These are phyloP conservation scores for Cladophialophora exuberans DNA, from an alignment of 2,329 filamentous ascomycete species.

Conservation along the genomic window DNA sequence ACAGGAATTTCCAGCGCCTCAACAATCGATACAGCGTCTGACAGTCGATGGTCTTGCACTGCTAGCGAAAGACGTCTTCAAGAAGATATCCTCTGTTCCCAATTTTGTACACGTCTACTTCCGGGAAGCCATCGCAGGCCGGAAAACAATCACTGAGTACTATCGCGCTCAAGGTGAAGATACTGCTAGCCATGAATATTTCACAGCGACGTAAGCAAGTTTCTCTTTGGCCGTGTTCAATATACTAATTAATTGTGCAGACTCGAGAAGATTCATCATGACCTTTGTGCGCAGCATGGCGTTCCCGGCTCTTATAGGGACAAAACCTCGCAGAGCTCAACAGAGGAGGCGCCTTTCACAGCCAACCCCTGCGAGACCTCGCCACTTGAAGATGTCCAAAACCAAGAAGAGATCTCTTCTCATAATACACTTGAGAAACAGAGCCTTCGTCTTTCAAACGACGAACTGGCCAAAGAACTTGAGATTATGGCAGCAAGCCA, in stretches of 20 bases:
- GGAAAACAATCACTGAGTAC: conserved; percentile 36
- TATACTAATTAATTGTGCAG: conserved; percentile 10
- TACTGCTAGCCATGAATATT: conserved; percentile 37
- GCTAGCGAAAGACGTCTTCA: conserved; percentile 27
- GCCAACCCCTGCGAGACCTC: conserved; percentile 29
- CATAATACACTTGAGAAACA: background rate
- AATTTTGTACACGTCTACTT: conserved; percentile 38
- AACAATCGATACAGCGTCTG: conserved; percentile 25
- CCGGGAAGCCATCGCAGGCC: conserved; percentile 35
- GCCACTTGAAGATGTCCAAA: conserved; percentile 18
- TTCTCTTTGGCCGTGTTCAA: background rate
- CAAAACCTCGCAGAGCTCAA: background rate
- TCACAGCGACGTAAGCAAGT: conserved; percentile 35
- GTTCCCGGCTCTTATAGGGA: conserved; percentile 19
- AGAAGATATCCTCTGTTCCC: conserved; percentile 33
- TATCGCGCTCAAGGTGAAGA: conserved; percentile 30
- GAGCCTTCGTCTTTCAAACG: conserved; percentile 28
- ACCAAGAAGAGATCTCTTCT: conserved; percentile 14
- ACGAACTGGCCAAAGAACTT: conserved; percentile 31
- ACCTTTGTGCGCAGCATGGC: conserved; percentile 33
- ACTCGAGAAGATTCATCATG: conserved; percentile 33
- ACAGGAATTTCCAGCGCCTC: conserved; percentile 30
- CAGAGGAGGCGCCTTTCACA: background rate
- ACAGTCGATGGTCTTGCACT: conserved; percentile 35
- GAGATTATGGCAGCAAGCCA: conserved; percentile 30